A percentile compares a stretch with the other conserved stretches of the same genome.
Evolutionary conservation across 1,139 yeast species (phyloP).

Genomic region (Kurtzmaniella quercitrusa): DNA sequence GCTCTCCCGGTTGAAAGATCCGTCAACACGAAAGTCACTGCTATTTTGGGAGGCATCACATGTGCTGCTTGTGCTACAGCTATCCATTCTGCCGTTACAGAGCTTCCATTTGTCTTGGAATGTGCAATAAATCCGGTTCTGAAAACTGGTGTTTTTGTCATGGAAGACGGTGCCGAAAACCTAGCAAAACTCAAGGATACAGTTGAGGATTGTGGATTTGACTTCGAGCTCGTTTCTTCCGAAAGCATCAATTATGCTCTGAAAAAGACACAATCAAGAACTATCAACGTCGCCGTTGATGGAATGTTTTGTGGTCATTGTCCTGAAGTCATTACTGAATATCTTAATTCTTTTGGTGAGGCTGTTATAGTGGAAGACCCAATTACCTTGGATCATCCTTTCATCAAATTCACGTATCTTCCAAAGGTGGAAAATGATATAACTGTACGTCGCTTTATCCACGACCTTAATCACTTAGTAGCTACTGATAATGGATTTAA

Average conservation of each 20-base stretch:
- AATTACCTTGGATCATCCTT: slow-evolving; percentile 52
- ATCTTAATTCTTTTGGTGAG: slow-evolving; percentile 51
- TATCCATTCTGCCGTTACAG: slow-evolving; percentile 46
- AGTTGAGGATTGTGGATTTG: slow-evolving; percentile 67
- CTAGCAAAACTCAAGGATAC: slow-evolving; percentile 40
- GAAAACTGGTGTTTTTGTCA: slow-evolving; percentile 57
- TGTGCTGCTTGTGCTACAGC: slow-evolving; percentile 70
- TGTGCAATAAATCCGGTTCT: slow-evolving; percentile 54
- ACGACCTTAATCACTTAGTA: slow-evolving; percentile 43
- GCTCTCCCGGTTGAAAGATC: slow-evolving; percentile 54
- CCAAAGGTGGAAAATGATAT: slow-evolving; percentile 47
- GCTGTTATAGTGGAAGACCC: slow-evolving; percentile 55
- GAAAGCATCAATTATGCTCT: slow-evolving; percentile 43
- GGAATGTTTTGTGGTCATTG: slow-evolving; percentile 75
- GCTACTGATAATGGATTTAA: slow-evolving; percentile 24
- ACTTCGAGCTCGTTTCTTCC: slow-evolving; percentile 41
- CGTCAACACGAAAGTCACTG: slow-evolving; percentile 47
- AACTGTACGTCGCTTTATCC: slow-evolving; percentile 51
- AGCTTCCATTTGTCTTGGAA: slow-evolving; percentile 51
- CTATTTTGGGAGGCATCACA: slow-evolving; percentile 69
- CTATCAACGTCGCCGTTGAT: slow-evolving; percentile 52
- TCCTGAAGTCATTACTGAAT: slow-evolving; percentile 52
- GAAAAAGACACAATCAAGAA: slow-evolving; percentile 45
- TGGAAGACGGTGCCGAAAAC: slow-evolving; percentile 34
- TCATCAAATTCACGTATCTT: slow-evolving; percentile 57